Base-by-base conservation (phyloP, 208 protist species). In the Leishmania major region DNA sequence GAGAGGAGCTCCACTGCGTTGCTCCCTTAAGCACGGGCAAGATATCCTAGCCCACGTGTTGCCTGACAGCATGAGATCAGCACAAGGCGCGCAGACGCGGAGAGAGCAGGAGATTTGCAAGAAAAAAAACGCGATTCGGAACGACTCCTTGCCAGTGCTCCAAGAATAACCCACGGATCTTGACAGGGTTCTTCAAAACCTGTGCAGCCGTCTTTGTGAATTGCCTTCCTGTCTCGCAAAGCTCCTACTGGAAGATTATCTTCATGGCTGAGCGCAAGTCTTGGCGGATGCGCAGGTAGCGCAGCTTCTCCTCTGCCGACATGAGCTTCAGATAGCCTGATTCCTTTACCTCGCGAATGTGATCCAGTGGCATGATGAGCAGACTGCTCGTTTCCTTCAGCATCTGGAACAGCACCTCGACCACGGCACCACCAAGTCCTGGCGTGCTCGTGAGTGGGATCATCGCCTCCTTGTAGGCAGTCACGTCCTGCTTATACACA, bases 401-500 rank as follows among this genome's bases (percentile, higher is more conserved):
- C 81, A 97, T 85, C 59, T 89, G 87, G 75, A 97, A 96, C 17
- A 97, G 84, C 40, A 91, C 87, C 75, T 94, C 93, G n/a, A 97
- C 93, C 13, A 97, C 93, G 22, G 92, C 93, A 2, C 92, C 91
- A 57, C 91, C 93, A 45, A 96, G 92, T 0, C 92, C 93, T n/a
- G 93, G 89, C 19, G 89, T 91, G 45, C 80, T 87, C 17, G 88
- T 93, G 66, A 97, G 83, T 31, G 94, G 94, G 15, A 70, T 74
- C 93, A 97, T 94, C 22, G 91, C 89, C 84, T 96, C 93, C 85
- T 91, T 93, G 85, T 96, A 97, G 45, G 92, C 94, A 28, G 92
- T 97, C 45, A 97, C 93, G 70, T 97, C 94, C 71, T 96, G 94
- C 85, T 97, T 97, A 82, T 96, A 97, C 45, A 97, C 86, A 55